Percentiles rank a stretch among this genome's conserved stretches.
phyloP scores from a whole-genome alignment of 352 stramenopile species.

The Globisporangium megalacanthum region DNA sequence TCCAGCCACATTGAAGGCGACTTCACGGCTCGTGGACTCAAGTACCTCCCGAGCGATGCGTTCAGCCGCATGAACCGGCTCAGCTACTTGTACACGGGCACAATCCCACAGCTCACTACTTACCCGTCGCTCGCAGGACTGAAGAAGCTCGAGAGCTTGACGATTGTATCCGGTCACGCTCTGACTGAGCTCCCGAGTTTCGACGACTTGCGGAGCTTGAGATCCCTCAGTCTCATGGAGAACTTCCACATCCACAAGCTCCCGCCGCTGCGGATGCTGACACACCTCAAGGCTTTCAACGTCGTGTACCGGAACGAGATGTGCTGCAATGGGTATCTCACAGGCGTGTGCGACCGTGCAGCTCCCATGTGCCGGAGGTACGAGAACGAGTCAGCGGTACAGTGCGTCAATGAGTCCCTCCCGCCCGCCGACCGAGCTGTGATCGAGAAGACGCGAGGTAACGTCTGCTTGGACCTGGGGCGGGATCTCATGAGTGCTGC shows the following conservation, averaged over 20 bases:
- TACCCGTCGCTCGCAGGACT: constrained; percentile 12
- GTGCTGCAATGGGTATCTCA: constrained; percentile 18
- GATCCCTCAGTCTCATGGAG: constrained; percentile 10
- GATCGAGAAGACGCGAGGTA: constrained; percentile 1
- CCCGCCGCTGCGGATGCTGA: constrained; percentile 4
- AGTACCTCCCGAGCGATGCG: constrained; percentile 11
- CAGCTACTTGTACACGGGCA: constrained; percentile 11
- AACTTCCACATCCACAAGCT: constrained; percentile 9
- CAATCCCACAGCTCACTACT: constrained; percentile 7
- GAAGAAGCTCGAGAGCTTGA: background rate
- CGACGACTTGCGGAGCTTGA: constrained; percentile 10
- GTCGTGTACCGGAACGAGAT: constrained; percentile 15
- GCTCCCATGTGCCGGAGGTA: constrained; percentile 2
- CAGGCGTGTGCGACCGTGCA: constrained; percentile 5
- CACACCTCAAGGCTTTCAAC: constrained; percentile 8
- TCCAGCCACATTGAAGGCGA: constrained; percentile 15
- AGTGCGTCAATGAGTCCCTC: constrained; percentile 7
- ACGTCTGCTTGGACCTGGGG: constrained; percentile 2
- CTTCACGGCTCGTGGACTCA: constrained; percentile 10
- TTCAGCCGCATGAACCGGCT: constrained; percentile 12
- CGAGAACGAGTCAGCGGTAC: constrained; percentile 1
- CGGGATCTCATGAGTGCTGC: constrained; percentile 8
- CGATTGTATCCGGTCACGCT: constrained; percentile 4
- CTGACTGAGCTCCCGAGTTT: constrained; percentile 9
- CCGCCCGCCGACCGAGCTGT: constrained; percentile 3